These are phyloP conservation scores for Starmerella etchellsii DNA, from an alignment of 805 yeast species.

Conservation along the genomic window DNA sequence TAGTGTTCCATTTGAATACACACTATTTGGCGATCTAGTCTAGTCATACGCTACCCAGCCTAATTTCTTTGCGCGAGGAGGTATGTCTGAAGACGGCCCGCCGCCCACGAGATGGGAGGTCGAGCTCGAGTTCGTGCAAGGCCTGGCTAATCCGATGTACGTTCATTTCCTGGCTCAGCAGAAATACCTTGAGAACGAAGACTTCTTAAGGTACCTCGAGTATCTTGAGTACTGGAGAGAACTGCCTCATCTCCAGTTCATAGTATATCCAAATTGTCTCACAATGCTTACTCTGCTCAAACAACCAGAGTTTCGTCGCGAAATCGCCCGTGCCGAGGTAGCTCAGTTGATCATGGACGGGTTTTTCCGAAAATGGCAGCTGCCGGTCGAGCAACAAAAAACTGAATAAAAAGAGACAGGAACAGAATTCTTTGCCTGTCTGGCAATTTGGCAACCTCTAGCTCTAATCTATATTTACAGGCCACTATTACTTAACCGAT, in stretches of 20 bases:
- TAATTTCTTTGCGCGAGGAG: no score
- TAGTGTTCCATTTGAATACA: no score
- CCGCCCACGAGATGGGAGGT: slow-evolving; percentile 58
- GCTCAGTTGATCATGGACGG: slow-evolving; percentile 34
- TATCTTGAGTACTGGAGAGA: slow-evolving; percentile 78
- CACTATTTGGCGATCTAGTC: no score
- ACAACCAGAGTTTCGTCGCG: slow-evolving; percentile 30
- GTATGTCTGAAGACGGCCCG: slow-evolving; percentile 30
- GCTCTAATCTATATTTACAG: no score
- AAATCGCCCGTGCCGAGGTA: slow-evolving; percentile 31
- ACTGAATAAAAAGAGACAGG: no score
- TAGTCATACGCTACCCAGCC: no score
- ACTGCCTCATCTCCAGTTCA: slow-evolving; percentile 54
- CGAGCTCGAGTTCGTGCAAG: slow-evolving; percentile 87
- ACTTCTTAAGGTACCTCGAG: slow-evolving; percentile 60
- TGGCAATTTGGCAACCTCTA: no score
- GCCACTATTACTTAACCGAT: no score
- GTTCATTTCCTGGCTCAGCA: slow-evolving; percentile 77
- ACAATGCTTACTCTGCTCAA: slow-evolving; percentile 55
- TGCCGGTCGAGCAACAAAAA: no score
- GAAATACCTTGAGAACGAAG: slow-evolving; percentile 55
- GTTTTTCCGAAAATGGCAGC: slow-evolving; percentile 30
- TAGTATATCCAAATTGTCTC: slow-evolving; percentile 79
- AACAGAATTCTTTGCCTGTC: no score
- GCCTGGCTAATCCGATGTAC: slow-evolving; percentile 80